These are phyloP conservation scores for Venustampulla echinocandica DNA, from an alignment of 495 filamentous ascomycete genomes.

Conservation along the genomic window DNA sequence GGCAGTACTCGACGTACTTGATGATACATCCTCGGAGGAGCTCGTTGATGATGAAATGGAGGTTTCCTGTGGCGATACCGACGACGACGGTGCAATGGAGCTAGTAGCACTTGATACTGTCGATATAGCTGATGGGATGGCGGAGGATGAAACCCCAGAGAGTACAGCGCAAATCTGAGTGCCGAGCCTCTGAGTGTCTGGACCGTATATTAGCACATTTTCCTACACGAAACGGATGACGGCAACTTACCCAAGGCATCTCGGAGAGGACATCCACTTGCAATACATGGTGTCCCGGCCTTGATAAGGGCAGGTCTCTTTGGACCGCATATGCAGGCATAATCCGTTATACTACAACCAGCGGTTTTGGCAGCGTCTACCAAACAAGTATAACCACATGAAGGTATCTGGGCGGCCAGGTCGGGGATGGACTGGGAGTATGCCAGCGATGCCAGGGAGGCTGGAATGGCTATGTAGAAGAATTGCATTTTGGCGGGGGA, in stretches of 20 bases:
- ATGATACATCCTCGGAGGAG: not conserved
- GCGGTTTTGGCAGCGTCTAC: not conserved
- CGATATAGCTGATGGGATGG: conserved; percentile 5
- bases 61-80: not conserved
- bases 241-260: conserved; percentile 10
- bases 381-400: conserved; percentile 13
- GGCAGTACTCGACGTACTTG: not conserved
- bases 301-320: not conserved
- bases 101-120: not conserved
- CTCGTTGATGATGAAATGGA: not conserved
- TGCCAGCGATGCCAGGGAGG: conserved; percentile 7
- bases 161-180: conserved; percentile 1
- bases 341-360: not conserved
- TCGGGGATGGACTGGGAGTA: conserved; percentile 10
- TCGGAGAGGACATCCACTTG: not conserved
- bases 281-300: conserved; percentile 5
- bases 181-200: not conserved
- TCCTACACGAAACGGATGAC: no score
- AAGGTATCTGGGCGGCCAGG: conserved; percentile 4
- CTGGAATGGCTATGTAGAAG: conserved; percentile 4
- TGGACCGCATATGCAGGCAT: not conserved
- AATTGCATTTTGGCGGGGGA: conserved; percentile 12
- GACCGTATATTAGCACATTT: no score
- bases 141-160: conserved; percentile 3
- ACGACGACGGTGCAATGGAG: not conserved